Evolutionary conservation across 1,284 basidiomycete species (phyloP).

Genomic region (Kwoniella shivajii): DNA sequence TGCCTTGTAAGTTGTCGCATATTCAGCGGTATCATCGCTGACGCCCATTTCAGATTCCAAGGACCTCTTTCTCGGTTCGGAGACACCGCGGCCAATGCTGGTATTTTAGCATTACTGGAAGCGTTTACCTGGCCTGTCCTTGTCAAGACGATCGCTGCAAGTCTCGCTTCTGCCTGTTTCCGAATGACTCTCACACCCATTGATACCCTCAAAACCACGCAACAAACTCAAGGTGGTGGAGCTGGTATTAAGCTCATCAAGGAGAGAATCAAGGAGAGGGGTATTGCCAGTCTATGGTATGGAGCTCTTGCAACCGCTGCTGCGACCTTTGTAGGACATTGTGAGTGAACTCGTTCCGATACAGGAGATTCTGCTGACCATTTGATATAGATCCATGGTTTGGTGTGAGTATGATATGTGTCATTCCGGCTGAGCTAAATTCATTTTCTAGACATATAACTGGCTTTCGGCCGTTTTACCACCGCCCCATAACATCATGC

Average conservation of each 20-base stretch:
- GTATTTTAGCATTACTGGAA: slow-evolving; percentile 45
- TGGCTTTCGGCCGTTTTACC: slow-evolving; percentile 69
- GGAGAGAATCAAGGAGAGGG: slow-evolving; percentile 70
- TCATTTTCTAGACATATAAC: slow-evolving; percentile 63
- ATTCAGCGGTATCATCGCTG: neutral
- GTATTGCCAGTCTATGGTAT: slow-evolving; percentile 78
- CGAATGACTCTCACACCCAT: slow-evolving; percentile 82
- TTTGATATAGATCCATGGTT: slow-evolving; percentile 58
- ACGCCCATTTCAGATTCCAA: slow-evolving; percentile 35
- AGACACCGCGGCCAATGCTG: slow-evolving; percentile 68
- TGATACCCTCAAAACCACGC: slow-evolving; percentile 87
- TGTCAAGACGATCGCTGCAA: slow-evolving; percentile 50
- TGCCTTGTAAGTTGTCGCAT: slow-evolving; percentile 64
- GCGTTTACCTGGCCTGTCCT: slow-evolving; percentile 45
- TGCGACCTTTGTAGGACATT: slow-evolving; percentile 88
- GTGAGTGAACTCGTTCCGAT: slow-evolving; percentile 56
- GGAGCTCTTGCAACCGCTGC: slow-evolving; percentile 84
- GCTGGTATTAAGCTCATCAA: slow-evolving; percentile 66
- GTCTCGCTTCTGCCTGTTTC: slow-evolving; percentile 64
- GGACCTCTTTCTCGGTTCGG: slow-evolving; percentile 66
- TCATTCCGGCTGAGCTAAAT: neutral
- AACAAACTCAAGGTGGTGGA: slow-evolving; percentile 78
- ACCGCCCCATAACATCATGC: slow-evolving; percentile 58
- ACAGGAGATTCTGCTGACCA: neutral
- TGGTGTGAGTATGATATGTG: slow-evolving; percentile 21